Conservation (phyloP, 2,329 filamentous ascomycete species). For the Claviceps arundinis region DNA sequence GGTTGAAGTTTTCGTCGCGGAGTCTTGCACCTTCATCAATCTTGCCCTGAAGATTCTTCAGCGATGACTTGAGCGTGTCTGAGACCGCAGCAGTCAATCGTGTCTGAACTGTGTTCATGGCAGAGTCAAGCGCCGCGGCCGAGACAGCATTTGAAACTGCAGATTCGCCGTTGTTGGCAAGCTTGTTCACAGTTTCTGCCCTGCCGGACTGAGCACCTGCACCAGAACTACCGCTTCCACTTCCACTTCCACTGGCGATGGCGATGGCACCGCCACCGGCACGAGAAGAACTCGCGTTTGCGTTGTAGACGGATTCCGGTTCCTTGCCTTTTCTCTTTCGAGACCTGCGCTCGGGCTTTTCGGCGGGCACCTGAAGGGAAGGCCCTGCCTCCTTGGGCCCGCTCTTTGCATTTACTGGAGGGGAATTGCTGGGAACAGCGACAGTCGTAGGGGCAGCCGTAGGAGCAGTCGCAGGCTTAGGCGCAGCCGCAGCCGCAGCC, state of each 20-base stretch:
- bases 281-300: conserved; percentile 21
- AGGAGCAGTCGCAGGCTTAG: neutral
- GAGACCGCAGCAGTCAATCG: conserved; percentile 37
- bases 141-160: conserved; percentile 20
- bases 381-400: conserved; percentile 37
- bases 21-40: conserved; percentile 49
- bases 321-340: conserved; percentile 54
- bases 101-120: conserved; percentile 41
- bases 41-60: conserved; percentile 48
- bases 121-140: conserved; percentile 35
- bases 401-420: conserved; percentile 25
- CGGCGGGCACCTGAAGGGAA: conserved; percentile 26
- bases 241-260: no score
- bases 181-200: conserved; percentile 14
- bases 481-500: neutral
- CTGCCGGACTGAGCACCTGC: conserved; percentile 12
- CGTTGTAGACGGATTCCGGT: conserved; percentile 33
- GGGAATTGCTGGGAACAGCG: conserved; percentile 1
- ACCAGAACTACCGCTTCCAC: neutral
- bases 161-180: conserved; percentile 16
- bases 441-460: neutral
- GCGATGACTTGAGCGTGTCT: conserved; percentile 38
- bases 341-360: conserved; percentile 49
- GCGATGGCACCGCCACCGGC: conserved; percentile 4
- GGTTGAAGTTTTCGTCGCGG: conserved; percentile 38